Base-by-base conservation (phyloP, 2,329 filamentous ascomycete genomes). In the Colletotrichum sp. region DNA sequence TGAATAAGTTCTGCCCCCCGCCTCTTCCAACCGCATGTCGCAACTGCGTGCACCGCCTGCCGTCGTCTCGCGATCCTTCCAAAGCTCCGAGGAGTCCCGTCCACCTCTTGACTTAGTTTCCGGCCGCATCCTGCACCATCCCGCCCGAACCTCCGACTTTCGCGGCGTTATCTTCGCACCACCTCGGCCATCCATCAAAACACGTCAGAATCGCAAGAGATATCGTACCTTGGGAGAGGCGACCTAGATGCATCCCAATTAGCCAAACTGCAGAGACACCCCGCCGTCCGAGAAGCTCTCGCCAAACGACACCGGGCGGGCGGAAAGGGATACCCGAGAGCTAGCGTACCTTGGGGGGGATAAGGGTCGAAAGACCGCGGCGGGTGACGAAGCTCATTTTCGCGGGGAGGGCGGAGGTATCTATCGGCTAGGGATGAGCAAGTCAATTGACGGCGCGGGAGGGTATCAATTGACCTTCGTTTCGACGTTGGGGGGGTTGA, bases 311-410 rank as follows among this genome's bases (percentile, higher is more conserved):
- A 6, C 9, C 65, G 60, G 63, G 28, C 68, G 69, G 75, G 73
- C 74, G 79, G 77, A 72, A 68, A 71, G 73, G 63, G 67, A 69
- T 55, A 68, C 9, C 34, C 34, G n/a, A 16, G 26, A 76, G 77
- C 43, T 52, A 52, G 81, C 90, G 82, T 90, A 98, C 96, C 96
- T 99, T 99, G 85, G 98, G 97, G 82, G 98, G 98, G 84, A 99
- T 98, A 88, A 99, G 94, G 91, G 98, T 98, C 86, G 97, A 99
- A 85, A 98, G 94, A 91, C 92, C 95, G 89, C 96, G 93, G 89
- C 95, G 95, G 84, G 93, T 92, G 84, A 98, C 91, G 92, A 93
- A 97, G 92, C 95, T 98, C 96, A 98, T 98, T 88, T 89, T 77
- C 77, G 77, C 75, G 78, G 77, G 75, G 71, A 68, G 61, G 68